Percentiles rank a stretch among this genome's conserved stretches.
phyloP scores from a whole-genome alignment of 2,329 filamentous ascomycete genomes.

The Talaromyces sp. region DNA sequence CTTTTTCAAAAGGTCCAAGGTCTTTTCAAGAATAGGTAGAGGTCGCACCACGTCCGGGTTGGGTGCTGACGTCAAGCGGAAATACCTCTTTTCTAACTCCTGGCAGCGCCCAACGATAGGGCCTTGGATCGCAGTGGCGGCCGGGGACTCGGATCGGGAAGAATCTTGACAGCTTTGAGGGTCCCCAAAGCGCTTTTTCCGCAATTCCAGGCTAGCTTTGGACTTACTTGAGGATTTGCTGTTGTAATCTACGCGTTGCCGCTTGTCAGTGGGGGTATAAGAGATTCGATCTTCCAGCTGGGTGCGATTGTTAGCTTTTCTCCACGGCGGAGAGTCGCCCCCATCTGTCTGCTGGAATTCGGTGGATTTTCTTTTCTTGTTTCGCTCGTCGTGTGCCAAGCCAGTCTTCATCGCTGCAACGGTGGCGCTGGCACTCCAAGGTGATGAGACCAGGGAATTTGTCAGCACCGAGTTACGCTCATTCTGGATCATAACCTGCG shows the following conservation, averaged over 20 bases:
- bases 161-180: constrained; percentile 37
- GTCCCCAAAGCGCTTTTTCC: constrained; percentile 77
- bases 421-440: constrained; percentile 25
- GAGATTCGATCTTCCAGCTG: constrained; percentile 71
- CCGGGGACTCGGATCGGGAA: constrained; percentile 45
- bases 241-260: constrained; percentile 44
- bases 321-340: constrained; percentile 63
- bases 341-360: constrained; percentile 53
- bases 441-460: constrained; percentile 38
- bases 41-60: constrained; percentile 86
- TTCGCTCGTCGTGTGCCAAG: constrained; percentile 27
- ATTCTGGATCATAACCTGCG: constrained; percentile 73
- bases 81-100: constrained; percentile 84
- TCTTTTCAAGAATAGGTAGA: constrained; percentile 70
- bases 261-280: constrained; percentile 52
- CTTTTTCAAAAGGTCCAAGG: constrained; percentile 80
- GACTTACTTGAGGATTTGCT: constrained; percentile 72
- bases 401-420: constrained; percentile 21
- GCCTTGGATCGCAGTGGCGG: constrained; percentile 44
- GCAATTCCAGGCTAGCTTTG: constrained; percentile 78
- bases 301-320: constrained; percentile 60
- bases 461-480: constrained; percentile 55
- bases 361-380: constrained; percentile 78
- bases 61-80: constrained; percentile 85
- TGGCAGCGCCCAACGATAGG: constrained; percentile 84